Conservation (phyloP, 108 stramenopile genomes). For the Stephanodiscus triporus region DNA sequence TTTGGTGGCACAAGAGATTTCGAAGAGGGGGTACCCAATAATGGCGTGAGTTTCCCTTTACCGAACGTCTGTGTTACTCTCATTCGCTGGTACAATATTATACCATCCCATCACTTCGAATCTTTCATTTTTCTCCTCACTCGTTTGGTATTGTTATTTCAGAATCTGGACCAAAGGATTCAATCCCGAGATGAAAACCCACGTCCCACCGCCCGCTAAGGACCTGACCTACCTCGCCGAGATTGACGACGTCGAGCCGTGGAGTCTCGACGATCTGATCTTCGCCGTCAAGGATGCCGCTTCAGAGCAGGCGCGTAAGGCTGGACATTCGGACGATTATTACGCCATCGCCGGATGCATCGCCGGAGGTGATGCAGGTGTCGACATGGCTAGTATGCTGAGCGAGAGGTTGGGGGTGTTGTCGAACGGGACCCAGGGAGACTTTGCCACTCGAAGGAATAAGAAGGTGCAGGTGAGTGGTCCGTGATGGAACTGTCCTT, state of each 20-base stretch:
- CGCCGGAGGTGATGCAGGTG: conserved; percentile 88
- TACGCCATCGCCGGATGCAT: conserved; percentile 59
- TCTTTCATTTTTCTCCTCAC: too few species aligned
- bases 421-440: conserved; percentile 67
- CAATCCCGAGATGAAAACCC: conserved; percentile 46
- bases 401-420: conserved; percentile 65
- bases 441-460: conserved; percentile 77
- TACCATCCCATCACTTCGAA: too few species aligned
- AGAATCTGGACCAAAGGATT: conserved; percentile 16
- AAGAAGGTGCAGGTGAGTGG: conserved; percentile 64
- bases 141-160: not conserved
- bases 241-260: conserved; percentile 55
- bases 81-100: too few species aligned
- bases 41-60: conserved; percentile 51
- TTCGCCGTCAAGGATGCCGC: conserved; percentile 31
- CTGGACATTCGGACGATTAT: conserved; percentile 21
- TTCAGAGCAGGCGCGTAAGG: not conserved
- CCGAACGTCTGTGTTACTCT: too few species aligned
- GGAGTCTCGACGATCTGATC: conserved; percentile 49
- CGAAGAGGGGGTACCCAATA: conserved; percentile 74
- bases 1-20: conserved; percentile 78
- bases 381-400: conserved; percentile 73
- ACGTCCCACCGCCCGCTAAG: conserved; percentile 64
- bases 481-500: not conserved
- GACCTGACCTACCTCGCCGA: conserved; percentile 64